These are phyloP conservation scores for Marchantia paleacea DNA, from an alignment of 225 moss, liverwort and hornwort species.

Conservation along the genomic window DNA sequence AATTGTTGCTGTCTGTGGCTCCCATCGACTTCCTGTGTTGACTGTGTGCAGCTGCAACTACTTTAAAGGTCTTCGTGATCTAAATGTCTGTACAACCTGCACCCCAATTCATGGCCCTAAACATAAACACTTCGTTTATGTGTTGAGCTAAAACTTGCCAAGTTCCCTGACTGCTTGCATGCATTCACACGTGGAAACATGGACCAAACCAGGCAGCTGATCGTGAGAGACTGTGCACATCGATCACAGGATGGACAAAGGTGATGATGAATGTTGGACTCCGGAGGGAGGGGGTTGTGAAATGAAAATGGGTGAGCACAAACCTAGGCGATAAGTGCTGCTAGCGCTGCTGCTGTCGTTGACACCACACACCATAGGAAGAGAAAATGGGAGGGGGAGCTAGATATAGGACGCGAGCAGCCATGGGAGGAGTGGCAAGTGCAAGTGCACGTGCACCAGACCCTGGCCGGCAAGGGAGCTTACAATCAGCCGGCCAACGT, in stretches of 20 bases:
- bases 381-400: not conserved
- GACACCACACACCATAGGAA: not conserved
- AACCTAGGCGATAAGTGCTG: not conserved
- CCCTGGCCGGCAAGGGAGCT: conserved; percentile 1
- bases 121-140: not conserved
- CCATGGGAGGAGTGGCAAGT: not conserved
- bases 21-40: not conserved
- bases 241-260: not conserved
- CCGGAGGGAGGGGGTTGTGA: too few relatives aligned
- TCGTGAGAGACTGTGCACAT: not conserved
- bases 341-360: not conserved
- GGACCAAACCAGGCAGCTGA: not conserved
- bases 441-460: not conserved
- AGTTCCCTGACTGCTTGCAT: not conserved
- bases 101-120: not conserved
- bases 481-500: not conserved
- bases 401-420: conserved; percentile 2
- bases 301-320: not conserved
- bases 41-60: too few relatives aligned
- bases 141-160: not conserved
- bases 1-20: not conserved
- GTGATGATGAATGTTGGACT: not conserved
- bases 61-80: too few relatives aligned
- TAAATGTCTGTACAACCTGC: too few relatives aligned
- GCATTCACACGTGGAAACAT: not conserved